Evolutionary conservation across 345 rosid genomes (phyloP).

Genomic region (Hypericum androsaemum): DNA sequence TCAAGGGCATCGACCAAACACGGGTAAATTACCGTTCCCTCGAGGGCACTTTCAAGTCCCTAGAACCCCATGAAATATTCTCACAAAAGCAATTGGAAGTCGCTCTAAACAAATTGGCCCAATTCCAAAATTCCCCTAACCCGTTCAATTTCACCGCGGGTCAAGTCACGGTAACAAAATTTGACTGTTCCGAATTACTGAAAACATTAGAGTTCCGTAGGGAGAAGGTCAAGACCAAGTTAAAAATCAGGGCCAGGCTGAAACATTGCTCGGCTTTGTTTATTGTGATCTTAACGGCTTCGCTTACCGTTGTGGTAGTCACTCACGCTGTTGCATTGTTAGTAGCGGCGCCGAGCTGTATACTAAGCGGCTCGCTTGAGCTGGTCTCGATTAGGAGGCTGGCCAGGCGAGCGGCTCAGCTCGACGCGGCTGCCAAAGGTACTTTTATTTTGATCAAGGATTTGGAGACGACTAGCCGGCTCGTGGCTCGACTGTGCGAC

Average conservation of each 20-base stretch:
- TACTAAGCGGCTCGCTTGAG: slow-evolving; percentile 24
- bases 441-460: slow-evolving; percentile 61
- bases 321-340: slow-evolving; percentile 62
- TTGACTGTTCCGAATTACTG: slow-evolving; percentile 29
- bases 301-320: slow-evolving; percentile 43
- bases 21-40: slow-evolving; percentile 32
- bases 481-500: slow-evolving; percentile 48
- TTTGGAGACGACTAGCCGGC: slow-evolving; percentile 57
- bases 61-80: not conserved
- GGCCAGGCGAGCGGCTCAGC: slow-evolving; percentile 29
- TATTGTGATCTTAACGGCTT: slow-evolving; percentile 50
- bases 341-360: slow-evolving; percentile 48
- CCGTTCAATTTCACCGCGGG: slow-evolving; percentile 22
- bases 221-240: slow-evolving; percentile 34
- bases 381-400: slow-evolving; percentile 30
- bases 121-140: slow-evolving; percentile 21
- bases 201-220: slow-evolving; percentile 50
- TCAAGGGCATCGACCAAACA: slow-evolving; percentile 38
- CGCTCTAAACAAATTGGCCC: slow-evolving; percentile 14
- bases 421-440: slow-evolving; percentile 75
- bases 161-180: slow-evolving; percentile 30
- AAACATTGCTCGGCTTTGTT: slow-evolving; percentile 49
- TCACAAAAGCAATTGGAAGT: not conserved
- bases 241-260: slow-evolving; percentile 24
- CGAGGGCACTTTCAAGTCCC: slow-evolving; percentile 17